phyloP scores from a whole-genome alignment of 306 rosid genomes.

The Sesbania bispinosa region DNA sequence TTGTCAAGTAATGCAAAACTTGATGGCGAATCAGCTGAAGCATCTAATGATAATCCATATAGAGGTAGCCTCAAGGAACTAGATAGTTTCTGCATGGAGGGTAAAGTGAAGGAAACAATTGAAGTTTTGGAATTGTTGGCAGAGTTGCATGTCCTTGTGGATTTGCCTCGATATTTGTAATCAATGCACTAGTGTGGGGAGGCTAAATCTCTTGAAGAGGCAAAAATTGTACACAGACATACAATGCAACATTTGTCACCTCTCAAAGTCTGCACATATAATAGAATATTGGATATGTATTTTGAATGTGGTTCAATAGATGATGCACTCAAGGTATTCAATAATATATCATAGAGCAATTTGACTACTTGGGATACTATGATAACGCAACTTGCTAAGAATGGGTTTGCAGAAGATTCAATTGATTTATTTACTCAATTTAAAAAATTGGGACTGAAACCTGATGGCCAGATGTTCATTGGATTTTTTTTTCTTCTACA shows the following conservation, averaged over 20 bases:
- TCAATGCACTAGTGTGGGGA: conserved; percentile 61
- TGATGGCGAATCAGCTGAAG: conserved; percentile 25
- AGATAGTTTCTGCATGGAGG: conserved; percentile 56
- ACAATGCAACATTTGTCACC: conserved; percentile 41
- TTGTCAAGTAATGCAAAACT: conserved; percentile 20
- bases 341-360: conserved; percentile 58
- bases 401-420: conserved; percentile 72
- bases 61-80: conserved; percentile 55
- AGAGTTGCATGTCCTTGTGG: conserved; percentile 43
- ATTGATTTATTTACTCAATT: conserved; percentile 66
- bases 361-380: conserved; percentile 80
- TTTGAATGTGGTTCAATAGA: conserved; percentile 72
- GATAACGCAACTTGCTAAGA: conserved; percentile 65
- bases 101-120: conserved; percentile 71
- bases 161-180: conserved; percentile 44
- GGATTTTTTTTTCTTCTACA: conserved; percentile 62
- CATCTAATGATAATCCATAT: conserved; percentile 26
- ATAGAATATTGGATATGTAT: conserved; percentile 72
- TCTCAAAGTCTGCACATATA: conserved; percentile 53
- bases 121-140: conserved; percentile 51
- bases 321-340: conserved; percentile 52
- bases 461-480: conserved; percentile 67
- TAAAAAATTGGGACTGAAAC: conserved; percentile 55
- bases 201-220: conserved; percentile 59
- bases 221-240: conserved; percentile 48